Conservation (phyloP, 805 yeast genomes). For the Naumovozyma dairenensis region DNA sequence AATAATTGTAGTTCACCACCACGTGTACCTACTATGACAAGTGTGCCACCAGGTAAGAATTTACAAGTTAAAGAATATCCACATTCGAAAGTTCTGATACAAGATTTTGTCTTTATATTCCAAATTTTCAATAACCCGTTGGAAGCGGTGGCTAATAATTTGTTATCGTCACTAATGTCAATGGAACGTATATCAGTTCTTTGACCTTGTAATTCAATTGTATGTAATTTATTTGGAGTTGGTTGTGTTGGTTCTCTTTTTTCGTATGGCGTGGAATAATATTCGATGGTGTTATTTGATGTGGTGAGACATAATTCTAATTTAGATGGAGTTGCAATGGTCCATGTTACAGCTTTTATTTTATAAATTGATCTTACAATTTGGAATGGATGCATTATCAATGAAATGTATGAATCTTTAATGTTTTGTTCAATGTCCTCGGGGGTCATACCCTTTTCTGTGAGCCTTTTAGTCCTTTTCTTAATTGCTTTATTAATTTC, state of each 20-base stretch:
- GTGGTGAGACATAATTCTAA: conserved; percentile 57
- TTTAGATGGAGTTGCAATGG: conserved; percentile 35
- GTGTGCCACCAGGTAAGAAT: conserved; percentile 85
- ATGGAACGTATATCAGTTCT: conserved; percentile 80
- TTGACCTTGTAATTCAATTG: conserved; percentile 75
- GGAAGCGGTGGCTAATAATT: conserved; percentile 78
- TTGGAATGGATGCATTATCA: conserved; percentile 60
- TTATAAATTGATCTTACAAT: conserved; percentile 56
- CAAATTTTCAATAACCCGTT: conserved; percentile 84
- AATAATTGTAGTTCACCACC: conserved; percentile 75
- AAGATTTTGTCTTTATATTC: conserved; percentile 65
- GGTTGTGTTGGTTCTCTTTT: conserved; percentile 36
- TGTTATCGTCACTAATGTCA: conserved; percentile 73
- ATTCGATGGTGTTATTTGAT: conserved; percentile 66
- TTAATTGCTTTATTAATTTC: conserved; percentile 72
- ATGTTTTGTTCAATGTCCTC: conserved; percentile 49
- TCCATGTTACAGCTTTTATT: conserved; percentile 62
- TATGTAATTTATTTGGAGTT: conserved; percentile 38
- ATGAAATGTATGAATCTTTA: conserved; percentile 39
- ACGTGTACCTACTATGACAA: conserved; percentile 82
- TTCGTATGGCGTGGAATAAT: conserved; percentile 52
- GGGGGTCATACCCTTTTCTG: conserved; percentile 54
- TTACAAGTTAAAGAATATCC: conserved; percentile 76
- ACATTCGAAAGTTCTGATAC: conserved; percentile 78
- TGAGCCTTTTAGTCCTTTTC: conserved; percentile 67